Evolutionary conservation across 768 basidiomycete genomes (phyloP), one percentile per base, ranked within the genome.

Genomic region (Tephrocybe sp.): DNA sequence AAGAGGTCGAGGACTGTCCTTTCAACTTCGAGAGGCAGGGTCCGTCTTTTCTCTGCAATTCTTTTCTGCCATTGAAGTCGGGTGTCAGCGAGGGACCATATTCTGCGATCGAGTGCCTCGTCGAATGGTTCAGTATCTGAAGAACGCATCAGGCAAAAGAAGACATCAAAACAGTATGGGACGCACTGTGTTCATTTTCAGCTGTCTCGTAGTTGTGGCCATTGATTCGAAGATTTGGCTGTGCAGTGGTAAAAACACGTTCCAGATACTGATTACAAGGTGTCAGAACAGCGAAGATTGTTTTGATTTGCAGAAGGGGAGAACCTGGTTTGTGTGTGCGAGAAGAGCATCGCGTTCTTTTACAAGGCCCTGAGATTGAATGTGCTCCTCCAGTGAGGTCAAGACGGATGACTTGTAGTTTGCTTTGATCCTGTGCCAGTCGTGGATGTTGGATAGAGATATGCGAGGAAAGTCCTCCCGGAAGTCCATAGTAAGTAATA

Each of bases 81-180:
- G 43, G 87, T 87, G 56, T 86, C 81, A 36, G 87, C 83, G 16
- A 93, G 66, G 0, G 86, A 85, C 86, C 87, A 92, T 39, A 94
- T 86, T 39, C 80, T 80, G 44, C 89, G 72, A 63, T 95, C 92
- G 30, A 96, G 78, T 2, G 81, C 83, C 66, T 96, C 92, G 60
- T 96, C 91, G 65, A 93, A 96, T 2, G 82, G 77, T 60, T 93
- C 89, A 57, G 82, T 80, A 39, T 83, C 84, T 86, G 54, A n/a
- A n/a, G 44, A 10, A 42, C 40, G 36, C 42, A 49, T 54, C 19
- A 45, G 45, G 9, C 38, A 22, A 30, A 33, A 41, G 8, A 45
- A 20, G 5, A 32, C 20, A 45, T 3, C 4, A 9, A 20, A 19
- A 45, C 35, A 22, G 35, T 20, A 30, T 5, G 38, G 33, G 22